Base-by-base conservation (phyloP, 139 green algal genomes). In the Coelastrella sp. region DNA sequence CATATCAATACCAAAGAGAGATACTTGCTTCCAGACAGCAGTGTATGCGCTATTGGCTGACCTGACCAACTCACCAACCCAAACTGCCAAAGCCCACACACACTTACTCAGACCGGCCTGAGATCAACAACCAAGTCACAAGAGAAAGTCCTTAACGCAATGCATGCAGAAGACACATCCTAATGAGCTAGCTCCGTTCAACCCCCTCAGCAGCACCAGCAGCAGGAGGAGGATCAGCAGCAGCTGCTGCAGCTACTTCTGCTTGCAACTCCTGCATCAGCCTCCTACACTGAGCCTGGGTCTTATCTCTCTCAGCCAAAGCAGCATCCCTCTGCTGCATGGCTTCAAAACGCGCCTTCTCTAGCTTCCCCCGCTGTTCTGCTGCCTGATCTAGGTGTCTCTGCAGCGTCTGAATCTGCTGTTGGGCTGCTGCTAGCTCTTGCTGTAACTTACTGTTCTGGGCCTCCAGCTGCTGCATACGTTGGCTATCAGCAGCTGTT, bases 301-400 rank as follows among this genome's bases (percentile, higher is more conserved):
- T 60, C 23, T 37, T 80, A 19, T 80, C 72, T 30, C 66, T 25
- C 35, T 74, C 66, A 34, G 48, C 72, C 11, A 66, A 2, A n/a
- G 51, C 72, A 4, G 45, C 72, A 80, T 80, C 72, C 15, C 30
- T 64, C 48, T 80, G 72, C 72, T 80, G 34, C 72, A 79, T 35
- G 23, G 71, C 71, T 30, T 69, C 62, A 69, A 69, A 69, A 7
- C 62, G n/a, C 2, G 62, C 62, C 27, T 69, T 69, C 27, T 69
- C 62, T 30, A 69, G 21, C 27, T 23, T 38, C 62, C 9, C 62
- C 17, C 62, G 27, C 48, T 80, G 34, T 34, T 74, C 34, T 50
- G 35, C 66, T 32, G 66, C 66, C 9, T 74, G 34, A 63, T 57
- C 41, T 23, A 80, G 34, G 23, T 80, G 43, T 17, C 50, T 45